phyloP scores from a whole-genome alignment of 768 basidiomycete genomes.

The Suillus occidentalis region DNA sequence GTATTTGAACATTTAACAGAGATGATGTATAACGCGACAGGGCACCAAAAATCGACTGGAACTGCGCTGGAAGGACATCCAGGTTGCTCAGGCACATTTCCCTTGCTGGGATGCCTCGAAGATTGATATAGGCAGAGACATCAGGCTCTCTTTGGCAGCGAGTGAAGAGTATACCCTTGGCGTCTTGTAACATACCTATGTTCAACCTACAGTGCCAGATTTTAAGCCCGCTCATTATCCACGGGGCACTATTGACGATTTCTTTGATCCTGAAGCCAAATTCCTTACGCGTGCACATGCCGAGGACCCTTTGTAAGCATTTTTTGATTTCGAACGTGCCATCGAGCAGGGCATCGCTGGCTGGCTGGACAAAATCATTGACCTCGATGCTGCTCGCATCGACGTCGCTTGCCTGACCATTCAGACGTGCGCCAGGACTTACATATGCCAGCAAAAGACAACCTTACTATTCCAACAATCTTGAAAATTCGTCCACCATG shows the following conservation, averaged over 20 bases:
- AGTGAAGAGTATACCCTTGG: slow-evolving; percentile 29
- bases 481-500: slow-evolving; percentile 39
- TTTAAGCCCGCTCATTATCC: slow-evolving; percentile 4
- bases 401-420: slow-evolving; percentile 27
- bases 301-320: slow-evolving; percentile 17
- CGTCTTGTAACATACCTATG: slow-evolving; percentile 10
- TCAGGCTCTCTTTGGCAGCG: slow-evolving; percentile 31
- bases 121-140: slow-evolving; percentile 22
- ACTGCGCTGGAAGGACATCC: slow-evolving; percentile 35
- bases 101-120: slow-evolving; percentile 22
- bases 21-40: slow-evolving; percentile 33
- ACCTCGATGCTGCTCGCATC: slow-evolving; percentile 13
- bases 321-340: slow-evolving; percentile 39
- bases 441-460: slow-evolving; percentile 27
- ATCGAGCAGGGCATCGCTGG: slow-evolving; percentile 30
- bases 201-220: slow-evolving; percentile 6
- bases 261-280: slow-evolving; percentile 12
- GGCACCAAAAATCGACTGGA: slow-evolving; percentile 24
- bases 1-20: slow-evolving; percentile 17
- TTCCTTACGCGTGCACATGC: slow-evolving; percentile 16
- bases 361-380: slow-evolving; percentile 30
- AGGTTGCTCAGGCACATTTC: slow-evolving; percentile 22
- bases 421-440: slow-evolving; percentile 25
- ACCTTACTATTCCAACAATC: slow-evolving; percentile 32
- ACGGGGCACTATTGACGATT: slow-evolving; percentile 19